These are phyloP conservation scores for Fraxinus ornus DNA, from an alignment of 305 asterid species.

Conservation along the genomic window DNA sequence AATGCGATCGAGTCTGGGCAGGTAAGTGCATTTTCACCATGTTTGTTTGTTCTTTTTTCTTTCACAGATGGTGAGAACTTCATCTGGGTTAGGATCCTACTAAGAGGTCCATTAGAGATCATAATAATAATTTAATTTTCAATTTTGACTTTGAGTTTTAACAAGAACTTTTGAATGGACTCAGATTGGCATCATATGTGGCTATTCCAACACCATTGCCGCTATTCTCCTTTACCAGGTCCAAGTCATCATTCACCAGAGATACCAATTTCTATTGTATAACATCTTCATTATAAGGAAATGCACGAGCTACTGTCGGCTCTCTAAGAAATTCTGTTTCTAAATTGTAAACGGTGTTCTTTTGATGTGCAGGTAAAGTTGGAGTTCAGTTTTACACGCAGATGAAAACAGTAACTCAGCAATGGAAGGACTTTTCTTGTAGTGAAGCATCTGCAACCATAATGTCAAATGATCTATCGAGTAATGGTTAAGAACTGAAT, in stretches of 20 bases:
- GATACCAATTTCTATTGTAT: constrained; percentile 69
- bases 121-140: background rate
- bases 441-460: constrained; percentile 27
- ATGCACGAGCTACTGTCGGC: background rate
- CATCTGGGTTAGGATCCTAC: too few relatives aligned
- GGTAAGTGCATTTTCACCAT: constrained; percentile 33
- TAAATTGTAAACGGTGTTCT: background rate
- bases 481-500: constrained; percentile 35
- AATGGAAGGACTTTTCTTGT: constrained; percentile 60
- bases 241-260: constrained; percentile 67
- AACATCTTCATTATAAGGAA: background rate
- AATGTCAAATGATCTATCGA: constrained; percentile 35
- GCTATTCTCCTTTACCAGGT: constrained; percentile 57
- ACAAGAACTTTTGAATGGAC: constrained; percentile 10
- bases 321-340: background rate
- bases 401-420: constrained; percentile 65
- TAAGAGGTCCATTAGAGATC: too few relatives aligned
- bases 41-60: background rate
- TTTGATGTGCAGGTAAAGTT: constrained; percentile 46
- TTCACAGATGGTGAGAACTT: too few relatives aligned
- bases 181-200: constrained; percentile 73
- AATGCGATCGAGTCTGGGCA: constrained; percentile 68
- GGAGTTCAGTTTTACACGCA: constrained; percentile 73
- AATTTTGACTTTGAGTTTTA: constrained; percentile 9
- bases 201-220: constrained; percentile 78